phyloP scores from a whole-genome alignment of 2,329 filamentous ascomycete genomes.

The Clarireedia homoeocarpa region DNA sequence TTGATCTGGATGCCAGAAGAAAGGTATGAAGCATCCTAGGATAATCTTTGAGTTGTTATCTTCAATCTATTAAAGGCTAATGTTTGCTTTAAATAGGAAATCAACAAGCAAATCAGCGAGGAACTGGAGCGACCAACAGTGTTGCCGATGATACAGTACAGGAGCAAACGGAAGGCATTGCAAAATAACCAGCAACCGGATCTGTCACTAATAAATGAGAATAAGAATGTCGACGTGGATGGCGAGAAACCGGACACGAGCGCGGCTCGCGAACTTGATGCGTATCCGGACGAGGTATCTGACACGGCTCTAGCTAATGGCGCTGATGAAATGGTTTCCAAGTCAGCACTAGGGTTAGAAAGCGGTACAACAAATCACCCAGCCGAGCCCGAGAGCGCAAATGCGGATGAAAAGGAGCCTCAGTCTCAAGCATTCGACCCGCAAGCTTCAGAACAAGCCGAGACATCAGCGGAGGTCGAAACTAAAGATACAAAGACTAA shows the following conservation, averaged over 20 bases:
- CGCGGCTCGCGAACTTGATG: not conserved
- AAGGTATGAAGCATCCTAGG: slow-evolving; percentile 11
- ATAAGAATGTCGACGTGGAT: not conserved
- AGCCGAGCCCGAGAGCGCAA: not conserved
- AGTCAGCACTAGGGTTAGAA: not conserved
- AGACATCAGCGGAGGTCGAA: too few relatives aligned
- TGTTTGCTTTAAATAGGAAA: slow-evolving; percentile 14
- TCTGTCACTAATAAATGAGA: not conserved
- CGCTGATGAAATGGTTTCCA: not conserved
- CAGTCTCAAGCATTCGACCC: not conserved
- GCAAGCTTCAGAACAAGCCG: not conserved
- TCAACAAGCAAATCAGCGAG: slow-evolving; percentile 25
- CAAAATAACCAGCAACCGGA: not conserved
- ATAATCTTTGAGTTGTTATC: not conserved
- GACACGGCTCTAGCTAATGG: not conserved
- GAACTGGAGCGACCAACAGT: slow-evolving; percentile 21
- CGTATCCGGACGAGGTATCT: not conserved
- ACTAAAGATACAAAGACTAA: too few relatives aligned
- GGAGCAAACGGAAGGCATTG: slow-evolving; percentile 17
- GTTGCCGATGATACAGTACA: slow-evolving; percentile 20
- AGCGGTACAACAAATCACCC: not conserved
- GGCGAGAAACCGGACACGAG: not conserved
- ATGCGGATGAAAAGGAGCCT: not conserved
- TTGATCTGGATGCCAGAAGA: slow-evolving; percentile 21
- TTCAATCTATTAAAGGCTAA: not conserved